A percentile compares a stretch with the other conserved stretches of the same genome.
These are phyloP conservation scores for Trichoderma sp. DNA, from an alignment of 2,329 filamentous ascomycete species.

Conservation along the genomic window DNA sequence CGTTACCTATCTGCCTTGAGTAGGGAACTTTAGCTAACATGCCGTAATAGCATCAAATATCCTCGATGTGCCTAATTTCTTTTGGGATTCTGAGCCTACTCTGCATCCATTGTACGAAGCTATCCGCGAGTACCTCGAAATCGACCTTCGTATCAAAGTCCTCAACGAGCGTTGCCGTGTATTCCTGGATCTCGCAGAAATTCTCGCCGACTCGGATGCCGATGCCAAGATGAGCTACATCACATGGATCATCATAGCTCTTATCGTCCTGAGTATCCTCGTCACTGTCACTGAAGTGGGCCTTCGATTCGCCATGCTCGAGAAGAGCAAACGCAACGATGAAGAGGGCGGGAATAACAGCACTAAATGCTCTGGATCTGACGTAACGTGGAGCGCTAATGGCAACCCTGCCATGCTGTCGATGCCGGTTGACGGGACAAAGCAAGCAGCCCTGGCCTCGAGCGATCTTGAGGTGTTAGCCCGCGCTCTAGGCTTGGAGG, in stretches of 20 bases:
- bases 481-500: constrained; percentile 33
- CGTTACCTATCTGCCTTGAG: too few relatives aligned
- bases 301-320: constrained; percentile 75
- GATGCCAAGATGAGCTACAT: constrained; percentile 95
- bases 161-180: constrained; percentile 96
- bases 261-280: constrained; percentile 86
- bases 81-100: constrained; percentile 96
- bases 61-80: constrained; percentile 93
- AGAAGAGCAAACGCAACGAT: constrained; percentile 27
- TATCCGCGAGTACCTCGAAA: constrained; percentile 95
- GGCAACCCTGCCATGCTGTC: constrained; percentile 21
- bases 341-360: constrained; percentile 20
- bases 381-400: constrained; percentile 21
- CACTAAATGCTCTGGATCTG: constrained; percentile 13
- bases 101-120: constrained; percentile 91
- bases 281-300: constrained; percentile 89
- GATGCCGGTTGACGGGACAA: background rate
- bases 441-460: constrained; percentile 20
- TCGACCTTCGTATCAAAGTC: constrained; percentile 91
- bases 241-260: constrained; percentile 96
- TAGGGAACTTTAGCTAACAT: background rate
- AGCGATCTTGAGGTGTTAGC: constrained; percentile 38
- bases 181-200: constrained; percentile 93
- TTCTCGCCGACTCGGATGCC: constrained; percentile 85
- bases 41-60: constrained; percentile 71